phyloP scores from a whole-genome alignment of 1,284 basidiomycete species.

The Ceratobasidium sp. region DNA sequence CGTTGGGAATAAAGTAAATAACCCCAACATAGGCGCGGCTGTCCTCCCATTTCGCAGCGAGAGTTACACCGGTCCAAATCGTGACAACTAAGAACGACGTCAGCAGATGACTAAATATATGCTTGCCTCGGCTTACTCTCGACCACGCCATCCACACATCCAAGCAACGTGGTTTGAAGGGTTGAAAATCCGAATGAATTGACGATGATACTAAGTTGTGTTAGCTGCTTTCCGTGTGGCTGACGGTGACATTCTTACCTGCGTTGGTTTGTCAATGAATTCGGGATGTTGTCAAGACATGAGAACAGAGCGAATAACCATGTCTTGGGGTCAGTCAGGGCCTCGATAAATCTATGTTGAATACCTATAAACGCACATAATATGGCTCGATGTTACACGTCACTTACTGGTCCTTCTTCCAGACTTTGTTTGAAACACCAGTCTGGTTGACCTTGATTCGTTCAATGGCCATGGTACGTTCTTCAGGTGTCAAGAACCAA shows the following conservation, averaged over 20 bases:
- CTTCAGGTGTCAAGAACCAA: constrained; percentile 47
- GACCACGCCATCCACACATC: constrained; percentile 50
- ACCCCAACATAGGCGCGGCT: constrained; percentile 46
- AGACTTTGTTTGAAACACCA: constrained; percentile 55
- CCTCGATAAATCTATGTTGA: constrained; percentile 48
- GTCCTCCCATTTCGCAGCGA: constrained; percentile 43
- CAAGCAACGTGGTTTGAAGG: constrained; percentile 56
- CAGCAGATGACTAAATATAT: neutral
- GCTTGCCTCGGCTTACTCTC: constrained; percentile 39
- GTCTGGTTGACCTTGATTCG: constrained; percentile 48
- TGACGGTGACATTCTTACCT: constrained; percentile 2
- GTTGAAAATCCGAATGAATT: constrained; percentile 51
- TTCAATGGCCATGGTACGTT: constrained; percentile 49
- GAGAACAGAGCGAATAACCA: constrained; percentile 56
- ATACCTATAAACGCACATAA: neutral
- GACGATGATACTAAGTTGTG: constrained; percentile 54
- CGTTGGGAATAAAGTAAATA: constrained; percentile 47
- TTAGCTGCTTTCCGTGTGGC: neutral
- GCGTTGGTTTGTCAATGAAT: constrained; percentile 38
- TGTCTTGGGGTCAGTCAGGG: constrained; percentile 55
- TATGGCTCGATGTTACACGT: neutral
- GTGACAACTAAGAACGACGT: constrained; percentile 19
- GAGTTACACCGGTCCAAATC: constrained; percentile 35
- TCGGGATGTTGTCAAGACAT: constrained; percentile 44
- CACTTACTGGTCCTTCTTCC: constrained; percentile 56